Percentiles rank a stretch among this genome's conserved stretches.
Evolutionary conservation across 345 rosid species (phyloP).

Genomic region (Camelina sativa): DNA sequence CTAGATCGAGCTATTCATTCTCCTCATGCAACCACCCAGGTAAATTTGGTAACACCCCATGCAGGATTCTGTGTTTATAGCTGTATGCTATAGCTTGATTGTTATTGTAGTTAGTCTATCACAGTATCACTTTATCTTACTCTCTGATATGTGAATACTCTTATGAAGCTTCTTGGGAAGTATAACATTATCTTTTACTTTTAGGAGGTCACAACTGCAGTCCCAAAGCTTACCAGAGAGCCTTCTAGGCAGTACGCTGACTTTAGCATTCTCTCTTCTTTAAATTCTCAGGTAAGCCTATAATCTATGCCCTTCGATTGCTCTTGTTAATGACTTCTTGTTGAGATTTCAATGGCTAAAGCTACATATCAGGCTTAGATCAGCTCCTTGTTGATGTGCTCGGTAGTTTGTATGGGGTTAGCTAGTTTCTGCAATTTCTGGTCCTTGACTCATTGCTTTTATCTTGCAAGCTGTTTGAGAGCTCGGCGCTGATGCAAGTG

Average conservation of each 20-base stretch:
- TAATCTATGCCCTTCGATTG: slow-evolving; percentile 10
- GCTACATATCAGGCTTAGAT: slow-evolving; percentile 11
- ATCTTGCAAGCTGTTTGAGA: slow-evolving; percentile 82
- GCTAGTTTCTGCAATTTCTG: slow-evolving; percentile 29
- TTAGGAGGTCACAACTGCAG: slow-evolving; percentile 81
- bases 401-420: slow-evolving; percentile 20
- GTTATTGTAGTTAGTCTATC: slow-evolving; percentile 24
- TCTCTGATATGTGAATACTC: slow-evolving; percentile 19
- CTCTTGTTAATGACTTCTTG: slow-evolving; percentile 19
- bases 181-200: slow-evolving; percentile 35
- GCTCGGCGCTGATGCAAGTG: slow-evolving; percentile 96
- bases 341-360: slow-evolving; percentile 21
- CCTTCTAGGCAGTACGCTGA: slow-evolving; percentile 84
- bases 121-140: slow-evolving; percentile 5
- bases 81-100: slow-evolving; percentile 21
- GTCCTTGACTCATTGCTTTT: slow-evolving; percentile 52
- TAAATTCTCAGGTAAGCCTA: slow-evolving; percentile 86
- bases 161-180: not conserved
- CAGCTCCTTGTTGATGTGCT: slow-evolving; percentile 5
- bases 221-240: slow-evolving; percentile 75
- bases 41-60: slow-evolving; percentile 42
- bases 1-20: slow-evolving; percentile 93
- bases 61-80: slow-evolving; percentile 19
- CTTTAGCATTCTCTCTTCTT: slow-evolving; percentile 84
- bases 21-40: slow-evolving; percentile 97